Conservation (phyloP, 139 green algal species). For the Volvox africanus region DNA sequence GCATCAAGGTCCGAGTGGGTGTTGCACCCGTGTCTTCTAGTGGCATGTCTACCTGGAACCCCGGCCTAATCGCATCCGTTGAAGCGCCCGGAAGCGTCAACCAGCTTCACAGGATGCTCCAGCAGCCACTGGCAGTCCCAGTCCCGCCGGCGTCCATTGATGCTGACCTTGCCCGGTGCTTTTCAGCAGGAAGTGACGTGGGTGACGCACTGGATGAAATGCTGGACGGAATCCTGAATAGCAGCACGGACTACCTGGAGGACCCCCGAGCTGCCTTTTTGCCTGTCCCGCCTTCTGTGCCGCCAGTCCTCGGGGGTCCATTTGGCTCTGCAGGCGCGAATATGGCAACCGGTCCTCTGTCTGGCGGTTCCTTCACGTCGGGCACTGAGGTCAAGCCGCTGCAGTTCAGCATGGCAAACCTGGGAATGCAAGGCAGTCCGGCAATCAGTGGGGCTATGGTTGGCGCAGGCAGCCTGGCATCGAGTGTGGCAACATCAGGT, state of each 20-base stretch:
- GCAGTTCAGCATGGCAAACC: background rate
- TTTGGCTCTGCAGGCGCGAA: background rate
- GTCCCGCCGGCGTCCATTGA: background rate
- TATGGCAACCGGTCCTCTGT: too few species aligned
- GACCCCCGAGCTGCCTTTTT: background rate
- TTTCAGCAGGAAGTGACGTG: background rate
- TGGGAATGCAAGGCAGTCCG: background rate
- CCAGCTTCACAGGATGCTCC: background rate
- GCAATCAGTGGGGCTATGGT: background rate
- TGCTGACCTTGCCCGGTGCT: background rate
- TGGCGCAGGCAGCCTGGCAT: background rate
- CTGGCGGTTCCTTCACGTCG: background rate
- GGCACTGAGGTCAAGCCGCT: background rate
- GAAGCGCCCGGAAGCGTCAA: background rate
- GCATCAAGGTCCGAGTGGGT: background rate
- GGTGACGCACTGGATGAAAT: slow-evolving; percentile 1
- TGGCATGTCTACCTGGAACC: background rate
- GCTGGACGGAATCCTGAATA: slow-evolving; percentile 9
- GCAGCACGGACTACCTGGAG: slow-evolving; percentile 6
- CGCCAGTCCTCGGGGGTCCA: background rate
- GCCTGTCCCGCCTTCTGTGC: background rate
- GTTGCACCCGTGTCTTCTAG: background rate
- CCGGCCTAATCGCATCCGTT: background rate
- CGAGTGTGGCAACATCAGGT: background rate
- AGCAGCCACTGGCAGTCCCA: background rate